Base-by-base conservation (phyloP, 2,329 filamentous ascomycete species). In the Phymatotrichopsis omnivora region DNA sequence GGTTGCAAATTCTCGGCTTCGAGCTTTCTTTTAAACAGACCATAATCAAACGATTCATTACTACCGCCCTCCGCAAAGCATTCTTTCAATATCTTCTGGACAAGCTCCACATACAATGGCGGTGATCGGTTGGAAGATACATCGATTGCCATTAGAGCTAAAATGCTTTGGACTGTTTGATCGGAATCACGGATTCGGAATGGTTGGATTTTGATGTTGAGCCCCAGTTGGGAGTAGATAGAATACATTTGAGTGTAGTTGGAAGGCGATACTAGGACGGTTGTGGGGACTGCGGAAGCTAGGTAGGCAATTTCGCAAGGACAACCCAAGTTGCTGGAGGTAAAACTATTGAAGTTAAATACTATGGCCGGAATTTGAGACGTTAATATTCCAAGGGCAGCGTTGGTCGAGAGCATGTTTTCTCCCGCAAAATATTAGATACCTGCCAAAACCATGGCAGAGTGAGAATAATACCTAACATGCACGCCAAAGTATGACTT, bases 401-500 rank as follows among this genome's bases (percentile, higher is more conserved):
- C 23, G 20, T 51, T 41, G 7, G 41, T 40, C n/a, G 47, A 41
- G 3, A 51, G 14, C 17, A 43, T 47, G 16, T 38, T 45, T 28
- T 51, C 48, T 47, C 30, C 12, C 4, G 7, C 17, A n/a, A 7
- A 25, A 16, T 24, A 37, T 52, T 30, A 49, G 36, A 23, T 1
- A 12, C n/a, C 1, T 57, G 47, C 4, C 10, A 38, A 4, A 7
- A 14, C 5, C 25, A 33, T 25, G 4, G 8, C 16, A n/a, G 14
- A 16, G 12, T 8, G 23, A 19, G 12, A 23, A 33, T 44, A 39
- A 42, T 40, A 53, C 51, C 74, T 0, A 79, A 63, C 37, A 80
- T 63, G 54, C 70, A 75, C 0, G 73, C 70, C 2, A 77, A 62
- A 0, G 75, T 78, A 46, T 80, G 73, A 16, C 69, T 74, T 55